phyloP scores from a whole-genome alignment of 164 flowering plant species.

The Vitis labrusca region DNA sequence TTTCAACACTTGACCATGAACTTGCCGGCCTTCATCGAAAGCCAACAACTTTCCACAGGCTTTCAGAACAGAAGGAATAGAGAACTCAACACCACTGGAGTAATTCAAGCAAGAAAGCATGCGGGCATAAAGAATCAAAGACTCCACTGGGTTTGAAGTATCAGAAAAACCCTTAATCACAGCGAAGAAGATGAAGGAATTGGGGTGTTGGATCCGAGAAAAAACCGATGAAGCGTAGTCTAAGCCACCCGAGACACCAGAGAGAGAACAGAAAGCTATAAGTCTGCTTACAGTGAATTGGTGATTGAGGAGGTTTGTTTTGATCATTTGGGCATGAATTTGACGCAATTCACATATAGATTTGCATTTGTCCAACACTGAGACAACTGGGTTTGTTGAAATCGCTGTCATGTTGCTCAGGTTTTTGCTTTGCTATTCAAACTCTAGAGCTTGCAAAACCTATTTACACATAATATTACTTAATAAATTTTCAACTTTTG shows the following conservation, averaged over 20 bases:
- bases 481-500: no score
- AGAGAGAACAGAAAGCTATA: constrained; percentile 15
- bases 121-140: constrained; percentile 12
- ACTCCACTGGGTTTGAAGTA: constrained; percentile 7
- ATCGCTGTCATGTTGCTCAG: no score
- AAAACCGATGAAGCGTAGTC: constrained; percentile 20
- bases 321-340: constrained; percentile 23
- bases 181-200: constrained; percentile 21
- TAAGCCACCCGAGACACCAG: constrained; percentile 16
- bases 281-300: constrained; percentile 15
- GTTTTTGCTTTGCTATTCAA: no score
- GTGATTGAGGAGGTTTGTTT: constrained; percentile 19
- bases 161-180: constrained; percentile 22
- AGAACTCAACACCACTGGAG: constrained; percentile 17
- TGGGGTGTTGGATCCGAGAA: constrained; percentile 15
- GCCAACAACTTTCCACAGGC: constrained; percentile 21
- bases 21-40: constrained; percentile 26
- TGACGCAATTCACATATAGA: constrained; percentile 19
- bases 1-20: constrained; percentile 30
- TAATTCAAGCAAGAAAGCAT: constrained; percentile 18
- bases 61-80: constrained; percentile 33
- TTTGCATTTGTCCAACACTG: constrained; percentile 18
- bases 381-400: constrained; percentile 9
- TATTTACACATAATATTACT: no score
- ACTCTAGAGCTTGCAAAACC: no score